Evolutionary conservation across 1,284 basidiomycete genomes (phyloP), one percentile per base, ranked within the genome.

Genomic region (Boletus smithii): DNA sequence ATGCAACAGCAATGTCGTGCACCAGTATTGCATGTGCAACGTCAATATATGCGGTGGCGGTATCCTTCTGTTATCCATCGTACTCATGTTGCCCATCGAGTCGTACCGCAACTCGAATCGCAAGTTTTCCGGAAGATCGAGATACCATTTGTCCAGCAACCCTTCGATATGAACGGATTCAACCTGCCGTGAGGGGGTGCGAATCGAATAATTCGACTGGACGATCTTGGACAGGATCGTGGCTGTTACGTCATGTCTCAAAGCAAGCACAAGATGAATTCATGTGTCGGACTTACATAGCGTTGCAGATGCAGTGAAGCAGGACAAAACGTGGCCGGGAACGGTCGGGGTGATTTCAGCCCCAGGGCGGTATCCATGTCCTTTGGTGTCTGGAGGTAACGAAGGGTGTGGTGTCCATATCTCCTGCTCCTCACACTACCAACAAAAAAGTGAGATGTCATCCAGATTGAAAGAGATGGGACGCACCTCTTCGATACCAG

Each of bases 21-120:
- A 88, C 86, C 90, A 93, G 60, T 91, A 92, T 60, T 89, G 83
- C 80, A 91, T 85, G 60, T 93, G 90, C 34, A 93, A 69, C 24
- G 83, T 83, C 43, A 91, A 67, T 22, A 91, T 70, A 58, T 89
- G 83, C 3, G 85, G 83, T 0, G 76, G 70, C 17, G 77, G 71
- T 27, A 69, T 61, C 13, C 63, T 61, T 37, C 70, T 76, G 42
- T 62, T 60, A 13, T 67, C 30, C 11, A 42, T 42, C 24, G 50
- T 34, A 27, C 44, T 53, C 49, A 54, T 48, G 30, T 55, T 66
- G n/a, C 59, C 59, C 46, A 38, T 45, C 11, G 61, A 50, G 27
- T 63, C 61, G 39, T 66, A 69, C 29, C 73, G 74, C 26, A 77
- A 69, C 49, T 86, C 83, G 56, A 77, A 80, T 26, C 79, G 78